Conservation (phyloP, 2,329 filamentous ascomycete genomes). For the Westerdykella sp. region DNA sequence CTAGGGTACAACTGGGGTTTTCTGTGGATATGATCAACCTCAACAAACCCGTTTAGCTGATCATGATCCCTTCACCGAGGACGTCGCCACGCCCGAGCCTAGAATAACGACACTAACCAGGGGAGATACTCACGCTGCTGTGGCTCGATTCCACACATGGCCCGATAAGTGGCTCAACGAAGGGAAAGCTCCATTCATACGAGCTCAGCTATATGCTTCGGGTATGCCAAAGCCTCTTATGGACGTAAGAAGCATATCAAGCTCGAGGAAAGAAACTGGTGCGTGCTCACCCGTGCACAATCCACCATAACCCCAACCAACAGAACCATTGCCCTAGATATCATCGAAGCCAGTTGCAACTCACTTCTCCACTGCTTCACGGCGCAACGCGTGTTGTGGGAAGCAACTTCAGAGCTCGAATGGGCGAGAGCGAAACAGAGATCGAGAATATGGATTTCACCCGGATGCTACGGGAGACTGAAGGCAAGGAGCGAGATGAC, state of each 20-base stretch:
- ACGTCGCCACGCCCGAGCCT: too few species aligned
- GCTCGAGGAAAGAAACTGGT: too few species aligned
- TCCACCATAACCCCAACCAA: slow-evolving; percentile 6
- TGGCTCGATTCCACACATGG: slow-evolving; percentile 14
- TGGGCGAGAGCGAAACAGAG: slow-evolving; percentile 9
- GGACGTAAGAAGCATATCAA: not conserved
- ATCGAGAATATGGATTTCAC: slow-evolving; percentile 12
- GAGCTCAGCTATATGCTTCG: slow-evolving; percentile 4
- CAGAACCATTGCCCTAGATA: slow-evolving; percentile 5
- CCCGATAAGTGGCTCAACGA: slow-evolving; percentile 11
- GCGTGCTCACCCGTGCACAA: not conserved
- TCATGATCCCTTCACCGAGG: too few species aligned
- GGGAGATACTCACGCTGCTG: slow-evolving; percentile 11
- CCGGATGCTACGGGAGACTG: slow-evolving; percentile 7
- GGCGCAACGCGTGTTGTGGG: slow-evolving; percentile 13
- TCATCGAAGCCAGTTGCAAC: slow-evolving; percentile 11
- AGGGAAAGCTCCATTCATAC: slow-evolving; percentile 12
- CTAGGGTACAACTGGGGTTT: too few species aligned
- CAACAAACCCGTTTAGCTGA: too few species aligned
- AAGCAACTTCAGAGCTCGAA: slow-evolving; percentile 7
- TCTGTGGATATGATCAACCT: not conserved
- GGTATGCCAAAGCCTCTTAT: slow-evolving; percentile 8
- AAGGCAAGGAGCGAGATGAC: slow-evolving; percentile 13
- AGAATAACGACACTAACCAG: slow-evolving; percentile 3
- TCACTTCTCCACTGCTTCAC: slow-evolving; percentile 13